A percentile compares a stretch with the other conserved stretches of the same genome.
phyloP scores from a whole-genome alignment of 2,329 filamentous ascomycete species.

The Exophiala aquamarina region DNA sequence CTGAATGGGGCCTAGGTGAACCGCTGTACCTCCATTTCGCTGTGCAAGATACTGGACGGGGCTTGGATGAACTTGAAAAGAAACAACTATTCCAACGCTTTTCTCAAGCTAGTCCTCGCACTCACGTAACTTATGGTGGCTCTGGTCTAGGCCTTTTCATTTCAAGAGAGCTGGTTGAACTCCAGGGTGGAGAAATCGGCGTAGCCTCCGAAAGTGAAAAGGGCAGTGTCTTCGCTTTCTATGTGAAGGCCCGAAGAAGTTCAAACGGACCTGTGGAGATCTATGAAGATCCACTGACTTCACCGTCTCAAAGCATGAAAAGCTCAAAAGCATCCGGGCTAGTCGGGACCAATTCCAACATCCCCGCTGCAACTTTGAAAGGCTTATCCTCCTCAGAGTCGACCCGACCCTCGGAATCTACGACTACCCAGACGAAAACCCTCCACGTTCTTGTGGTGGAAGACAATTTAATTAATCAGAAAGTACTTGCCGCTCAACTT shows the following conservation, averaged over 20 bases:
- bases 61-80: slow-evolving; percentile 69
- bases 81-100: slow-evolving; percentile 76
- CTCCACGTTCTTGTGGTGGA: slow-evolving; percentile 41
- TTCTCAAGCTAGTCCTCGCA: slow-evolving; percentile 72
- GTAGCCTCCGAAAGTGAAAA: slow-evolving; percentile 59
- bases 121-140: slow-evolving; percentile 76
- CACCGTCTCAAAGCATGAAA: slow-evolving; percentile 11
- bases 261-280: slow-evolving; percentile 2
- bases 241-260: slow-evolving; percentile 47
- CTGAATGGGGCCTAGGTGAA: slow-evolving; percentile 58
- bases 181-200: slow-evolving; percentile 78
- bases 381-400: not conserved
- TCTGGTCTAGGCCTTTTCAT: slow-evolving; percentile 79
- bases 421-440: slow-evolving; percentile 1
- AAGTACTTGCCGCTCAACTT: slow-evolving; percentile 39
- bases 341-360: slow-evolving; percentile 5
- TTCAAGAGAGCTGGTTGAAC: slow-evolving; percentile 72
- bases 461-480: slow-evolving; percentile 46
- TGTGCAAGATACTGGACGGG: slow-evolving; percentile 75
- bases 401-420: not conserved
- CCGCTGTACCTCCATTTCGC: slow-evolving; percentile 68
- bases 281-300: slow-evolving; percentile 9
- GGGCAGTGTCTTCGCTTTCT: slow-evolving; percentile 60
- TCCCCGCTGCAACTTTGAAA: not conserved
- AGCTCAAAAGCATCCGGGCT: slow-evolving; percentile 7